Percentiles rank a stretch among this genome's conserved stretches.
Conservation (phyloP, 2,329 filamentous ascomycete genomes). For the Colletotrichum kahawae region DNA sequence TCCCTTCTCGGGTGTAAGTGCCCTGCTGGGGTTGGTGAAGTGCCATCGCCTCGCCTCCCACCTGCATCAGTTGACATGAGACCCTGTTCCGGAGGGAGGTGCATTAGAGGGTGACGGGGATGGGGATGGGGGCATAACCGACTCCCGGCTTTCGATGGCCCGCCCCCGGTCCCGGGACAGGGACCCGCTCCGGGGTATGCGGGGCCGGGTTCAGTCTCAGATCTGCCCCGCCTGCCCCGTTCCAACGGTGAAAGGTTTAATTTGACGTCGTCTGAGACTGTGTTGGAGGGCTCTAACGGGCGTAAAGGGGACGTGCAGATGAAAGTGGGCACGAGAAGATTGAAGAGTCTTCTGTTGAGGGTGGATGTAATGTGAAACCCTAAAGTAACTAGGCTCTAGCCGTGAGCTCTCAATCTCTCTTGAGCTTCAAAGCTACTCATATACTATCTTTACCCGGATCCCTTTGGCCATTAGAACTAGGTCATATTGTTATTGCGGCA, state of each 20-base stretch:
- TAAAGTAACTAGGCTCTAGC: neutral
- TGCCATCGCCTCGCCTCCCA: neutral
- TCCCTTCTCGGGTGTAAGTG: neutral
- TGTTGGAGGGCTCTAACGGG: neutral
- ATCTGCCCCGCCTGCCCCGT: neutral
- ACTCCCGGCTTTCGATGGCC: neutral
- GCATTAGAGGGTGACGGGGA: neutral
- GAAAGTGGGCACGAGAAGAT: neutral
- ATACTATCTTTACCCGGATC: neutral
- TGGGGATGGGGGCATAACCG: neutral
- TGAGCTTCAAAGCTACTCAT: neutral
- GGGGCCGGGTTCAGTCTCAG: neutral
- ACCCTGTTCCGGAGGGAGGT: neutral
- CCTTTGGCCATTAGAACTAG: accelerated
- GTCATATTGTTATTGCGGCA: neutral
- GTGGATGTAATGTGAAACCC: neutral
- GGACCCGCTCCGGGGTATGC: neutral
- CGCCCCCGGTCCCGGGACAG: neutral
- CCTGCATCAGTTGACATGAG: neutral
- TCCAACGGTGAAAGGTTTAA: neutral
- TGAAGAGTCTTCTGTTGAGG: neutral
- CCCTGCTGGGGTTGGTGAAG: neutral
- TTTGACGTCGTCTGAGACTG: neutral
- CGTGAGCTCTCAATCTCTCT: neutral
- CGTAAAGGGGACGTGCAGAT: neutral